Base-by-base conservation (phyloP, 805 yeast species). In the Kockiozyma suomiensis region DNA sequence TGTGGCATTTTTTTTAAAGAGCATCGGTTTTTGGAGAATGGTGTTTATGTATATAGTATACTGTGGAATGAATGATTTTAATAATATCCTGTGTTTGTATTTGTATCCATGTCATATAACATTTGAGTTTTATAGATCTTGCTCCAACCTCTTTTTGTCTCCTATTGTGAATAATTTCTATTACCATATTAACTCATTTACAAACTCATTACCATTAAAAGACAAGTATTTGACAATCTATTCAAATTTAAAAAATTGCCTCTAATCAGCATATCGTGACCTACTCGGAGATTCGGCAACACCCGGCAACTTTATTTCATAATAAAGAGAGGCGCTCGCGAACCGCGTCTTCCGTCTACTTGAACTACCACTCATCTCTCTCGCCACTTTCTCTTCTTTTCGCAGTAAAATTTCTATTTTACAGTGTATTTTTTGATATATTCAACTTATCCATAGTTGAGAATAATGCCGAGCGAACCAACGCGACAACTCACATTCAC, bases 401-500 rank as follows among this genome's bases (percentile, higher is more conserved):
- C n/a, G n/a, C n/a, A n/a, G n/a, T n/a, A n/a, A n/a, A n/a, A 33
- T n/a, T 33, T n/a, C n/a, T 33, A 13, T 13, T 33, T n/a, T 33
- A 33, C 6, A 33, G 38, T 13, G 38, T 2, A 33, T 33, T 33
- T 33, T 3, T 33, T 33, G 7, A 32, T 33, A 13, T 33, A 4
- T n/a, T 33, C 2, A n/a, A 33, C n/a, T 13, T 13, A 33, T 33
- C 2, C 38, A 13, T 33, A 3, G 5, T n/a, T 21, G 7, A 13
- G 21, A 38, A 21, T 32, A 45, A 58, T 58, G 59, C 32, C 49
- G 17, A 52, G 54, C 32, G 52, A 26, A 37, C 47, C 66, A 13
- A 63, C 65, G n/a, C 50, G 66, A 21, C 59, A 65, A 21, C 47
- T 63, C 26, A 61, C 66, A 10, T 61, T 61, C 46, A 54, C 59